Base-by-base conservation (phyloP, 441 rosid genomes). In the Eugenia klotzschiana region DNA sequence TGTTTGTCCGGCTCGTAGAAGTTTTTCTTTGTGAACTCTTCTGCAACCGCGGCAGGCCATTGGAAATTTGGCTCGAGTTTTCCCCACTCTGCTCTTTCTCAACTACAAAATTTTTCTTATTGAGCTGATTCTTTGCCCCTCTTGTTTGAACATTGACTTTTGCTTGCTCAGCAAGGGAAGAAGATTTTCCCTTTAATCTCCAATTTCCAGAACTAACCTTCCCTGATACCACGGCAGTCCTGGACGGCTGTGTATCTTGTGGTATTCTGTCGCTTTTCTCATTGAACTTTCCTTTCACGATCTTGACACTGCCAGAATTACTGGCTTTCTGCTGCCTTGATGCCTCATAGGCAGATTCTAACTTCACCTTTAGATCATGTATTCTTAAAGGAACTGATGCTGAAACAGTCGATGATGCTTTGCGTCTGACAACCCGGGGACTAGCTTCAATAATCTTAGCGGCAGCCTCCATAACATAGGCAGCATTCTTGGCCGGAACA, bases 401-500 rank as follows among this genome's bases (percentile, higher is more conserved):
- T 54, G 93, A 88, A 33, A 88, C 89, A 54, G 87, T 85, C 7
- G 89, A 88, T 46, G 91, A 80, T 80, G 87, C 57, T 81, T 86
- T 91, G 73, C 84, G 29, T 74, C 83, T 92, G 29, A 87, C 84
- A 86, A 80, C 83, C 83, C 85, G 87, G 29, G 98, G 93, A 86
- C 91, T 92, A 23, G 92, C 89, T 40, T 92, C 95, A 23, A 94
- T 94, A 84, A 97, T 94, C 89, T 89, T 95, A 23, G 95, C 90
- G 85, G 98, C 94, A 41, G 94, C 92, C 92, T 94, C 98, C 90
- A 92, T 89, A 72, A 94, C 89, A 84, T 91, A 91, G 86, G 92
- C 90, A 57, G 90, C 90, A 84, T 92, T 91, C 84, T 89, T 93
- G 37, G 89, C 84, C 10, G 88, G 91, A 73, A 88, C 82, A 85